A percentile compares a stretch with the other conserved stretches of the same genome.
phyloP scores from a whole-genome alignment of 1,284 basidiomycete genomes.

The Dichomitus squalens region DNA sequence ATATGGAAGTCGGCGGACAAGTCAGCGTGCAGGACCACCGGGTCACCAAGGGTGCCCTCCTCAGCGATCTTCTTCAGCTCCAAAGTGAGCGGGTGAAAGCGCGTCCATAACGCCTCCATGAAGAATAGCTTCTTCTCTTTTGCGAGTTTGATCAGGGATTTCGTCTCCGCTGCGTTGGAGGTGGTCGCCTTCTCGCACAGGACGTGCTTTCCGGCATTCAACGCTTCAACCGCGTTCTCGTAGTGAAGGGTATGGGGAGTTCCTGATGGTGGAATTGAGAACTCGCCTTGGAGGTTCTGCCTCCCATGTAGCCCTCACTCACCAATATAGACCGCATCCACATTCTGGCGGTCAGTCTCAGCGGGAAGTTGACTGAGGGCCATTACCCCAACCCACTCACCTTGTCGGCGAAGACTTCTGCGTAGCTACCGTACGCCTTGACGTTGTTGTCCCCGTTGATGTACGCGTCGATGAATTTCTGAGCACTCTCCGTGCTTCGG shows the following conservation, averaged over 20 bases:
- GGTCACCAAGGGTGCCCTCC: slow-evolving; percentile 61
- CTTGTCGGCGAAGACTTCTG: slow-evolving; percentile 73
- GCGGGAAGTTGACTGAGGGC: background rate
- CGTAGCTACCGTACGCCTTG: slow-evolving; percentile 79
- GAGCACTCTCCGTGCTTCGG: slow-evolving; percentile 68
- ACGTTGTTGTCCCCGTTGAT: slow-evolving; percentile 52
- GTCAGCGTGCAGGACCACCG: slow-evolving; percentile 70
- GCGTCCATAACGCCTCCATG: slow-evolving; percentile 88
- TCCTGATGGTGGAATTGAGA: slow-evolving; percentile 41
- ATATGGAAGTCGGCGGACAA: slow-evolving; percentile 74
- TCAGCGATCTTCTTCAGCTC: slow-evolving; percentile 70
- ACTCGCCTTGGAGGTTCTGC: background rate
- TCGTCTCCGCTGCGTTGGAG: slow-evolving; percentile 63
- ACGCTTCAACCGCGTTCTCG: slow-evolving; percentile 73
- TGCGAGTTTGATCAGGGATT: slow-evolving; percentile 71
- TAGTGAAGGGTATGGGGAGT: slow-evolving; percentile 91
- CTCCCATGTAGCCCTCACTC: background rate
- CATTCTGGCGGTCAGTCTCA: slow-evolving; percentile 48
- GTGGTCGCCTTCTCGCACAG: slow-evolving; percentile 86
- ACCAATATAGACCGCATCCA: slow-evolving; percentile 84
- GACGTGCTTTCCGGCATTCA: slow-evolving; percentile 84
- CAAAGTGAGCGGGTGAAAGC: slow-evolving; percentile 72
- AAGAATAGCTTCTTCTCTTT: slow-evolving; percentile 80
- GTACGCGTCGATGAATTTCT: slow-evolving; percentile 65
- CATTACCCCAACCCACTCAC: slow-evolving; percentile 38